Base-by-base conservation (phyloP, 139 green algal species). In the Diplosphaera chodatii region DNA sequence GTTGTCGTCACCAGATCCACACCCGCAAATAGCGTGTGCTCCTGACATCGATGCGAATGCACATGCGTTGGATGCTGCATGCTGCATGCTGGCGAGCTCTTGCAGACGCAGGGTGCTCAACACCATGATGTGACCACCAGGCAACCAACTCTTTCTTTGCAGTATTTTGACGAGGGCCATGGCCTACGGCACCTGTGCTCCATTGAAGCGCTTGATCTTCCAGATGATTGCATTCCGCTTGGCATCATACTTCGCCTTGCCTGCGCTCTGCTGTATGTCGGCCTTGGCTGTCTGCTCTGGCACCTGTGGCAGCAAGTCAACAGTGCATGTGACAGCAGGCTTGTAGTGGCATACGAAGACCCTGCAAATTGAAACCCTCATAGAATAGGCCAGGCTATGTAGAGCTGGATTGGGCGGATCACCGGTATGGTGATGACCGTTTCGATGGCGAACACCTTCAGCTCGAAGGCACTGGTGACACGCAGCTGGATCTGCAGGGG, bases 211-310 rank as follows among this genome's bases (percentile, higher is more conserved):
- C 74, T 88, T 84, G 37, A 97, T 85, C 84, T 98, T 98, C 93
- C 93, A 98, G 5, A 97, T 86, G 31, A 98, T 83, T 18, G 83
- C 83, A 48, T 92, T 84, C 32, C 89, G 84, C n/a, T 86, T 90
- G 33, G 40, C 63, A 32, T 89, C 79, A 71, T 89, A 89, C 73
- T 89, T 89, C 30, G 73, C 79, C 32, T 82, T 78, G 28, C 74
- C 84, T 20, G 66, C 75, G 63, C 41, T 32, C 69, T 84, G 32
- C 27, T 86, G 75, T 68, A 97, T 91, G 63, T 74, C 89, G 27
- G 90, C 89, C 64, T 90, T 90, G 40, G 90, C 91, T 1, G 94
- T 98, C 84, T 97, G 86, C 67, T 95, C 90, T 0, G 94, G 94
- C 75, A 97, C 37, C 37, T 48, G 37, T 48, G 37, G 37, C 37